Evolutionary conservation across 2,329 filamentous ascomycete genomes (phyloP).

Genomic region (Ceratocystis ficicola): DNA sequence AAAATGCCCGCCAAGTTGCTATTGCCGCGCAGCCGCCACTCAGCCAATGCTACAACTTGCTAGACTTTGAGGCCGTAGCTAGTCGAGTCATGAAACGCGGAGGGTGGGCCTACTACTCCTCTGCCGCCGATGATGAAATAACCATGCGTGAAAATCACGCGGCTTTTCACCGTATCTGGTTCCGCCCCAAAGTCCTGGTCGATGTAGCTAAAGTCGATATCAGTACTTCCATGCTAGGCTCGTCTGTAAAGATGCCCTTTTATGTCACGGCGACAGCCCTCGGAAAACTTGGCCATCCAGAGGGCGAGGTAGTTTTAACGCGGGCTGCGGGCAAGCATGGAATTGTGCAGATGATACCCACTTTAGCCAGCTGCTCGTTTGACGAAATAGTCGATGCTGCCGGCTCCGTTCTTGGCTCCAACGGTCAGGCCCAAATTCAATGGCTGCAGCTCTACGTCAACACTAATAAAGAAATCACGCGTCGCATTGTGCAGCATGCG

Average conservation of each 20-base stretch:
- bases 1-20: constrained; percentile 56
- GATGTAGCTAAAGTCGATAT: constrained; percentile 82
- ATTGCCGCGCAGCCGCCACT: constrained; percentile 64
- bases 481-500: constrained; percentile 80
- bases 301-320: constrained; percentile 87
- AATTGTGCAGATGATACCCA: constrained; percentile 97
- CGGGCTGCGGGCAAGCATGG: constrained; percentile 72
- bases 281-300: constrained; percentile 84
- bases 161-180: constrained; percentile 95
- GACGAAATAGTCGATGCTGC: constrained; percentile 90
- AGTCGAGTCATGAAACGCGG: constrained; percentile 86
- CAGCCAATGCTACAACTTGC: constrained; percentile 81
- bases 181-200: constrained; percentile 76
- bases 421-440: constrained; percentile 64
- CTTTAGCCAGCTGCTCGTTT: constrained; percentile 89
- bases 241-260: constrained; percentile 72
- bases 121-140: constrained; percentile 55
- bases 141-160: constrained; percentile 91
- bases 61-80: constrained; percentile 93
- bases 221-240: constrained; percentile 86
- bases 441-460: constrained; percentile 98
- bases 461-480: constrained; percentile 83
- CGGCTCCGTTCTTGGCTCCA: constrained; percentile 24
- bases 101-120: constrained; percentile 96
- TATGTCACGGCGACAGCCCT: constrained; percentile 95